Percentiles rank a stretch among this genome's conserved stretches.
Conservation (phyloP, 805 yeast species). For the Ogataea ganodermae region DNA sequence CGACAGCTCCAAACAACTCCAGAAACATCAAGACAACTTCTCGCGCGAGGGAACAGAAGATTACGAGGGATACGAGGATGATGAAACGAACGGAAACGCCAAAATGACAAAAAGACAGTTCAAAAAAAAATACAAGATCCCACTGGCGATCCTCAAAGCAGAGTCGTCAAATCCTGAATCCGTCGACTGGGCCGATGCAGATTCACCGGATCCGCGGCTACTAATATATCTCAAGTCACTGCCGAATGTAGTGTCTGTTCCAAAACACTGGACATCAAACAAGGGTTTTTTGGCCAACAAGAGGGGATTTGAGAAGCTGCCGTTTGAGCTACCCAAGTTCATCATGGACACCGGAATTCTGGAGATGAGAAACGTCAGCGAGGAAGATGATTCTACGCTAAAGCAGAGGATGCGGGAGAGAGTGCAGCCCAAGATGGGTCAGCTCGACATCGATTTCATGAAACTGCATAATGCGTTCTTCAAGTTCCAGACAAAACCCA, state of each 20-base stretch:
- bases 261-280: slow-evolving; percentile 81
- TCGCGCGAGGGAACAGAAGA: slow-evolving; percentile 15
- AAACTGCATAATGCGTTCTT: slow-evolving; percentile 85
- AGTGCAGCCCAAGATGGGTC: slow-evolving; percentile 88
- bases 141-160: slow-evolving; percentile 69
- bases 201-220: slow-evolving; percentile 75
- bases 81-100: slow-evolving; percentile 18
- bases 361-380: slow-evolving; percentile 72
- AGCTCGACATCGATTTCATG: slow-evolving; percentile 81
- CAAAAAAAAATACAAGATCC: slow-evolving; percentile 54
- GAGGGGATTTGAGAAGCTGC: slow-evolving; percentile 65
- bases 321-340: slow-evolving; percentile 76
- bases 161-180: slow-evolving; percentile 62
- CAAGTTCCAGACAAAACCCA: slow-evolving; percentile 75
- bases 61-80: slow-evolving; percentile 25
- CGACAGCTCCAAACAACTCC: not conserved
- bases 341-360: slow-evolving; percentile 82
- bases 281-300: slow-evolving; percentile 70
- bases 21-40: slow-evolving; percentile 19
- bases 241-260: slow-evolving; percentile 74
- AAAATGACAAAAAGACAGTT: slow-evolving; percentile 50
- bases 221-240: slow-evolving; percentile 62
- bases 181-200: slow-evolving; percentile 86
- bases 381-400: slow-evolving; percentile 55
- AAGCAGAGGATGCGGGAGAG: slow-evolving; percentile 77